Conservation (phyloP, 2,329 filamentous ascomycete genomes). For the Phyllosticta citribraziliensis region DNA sequence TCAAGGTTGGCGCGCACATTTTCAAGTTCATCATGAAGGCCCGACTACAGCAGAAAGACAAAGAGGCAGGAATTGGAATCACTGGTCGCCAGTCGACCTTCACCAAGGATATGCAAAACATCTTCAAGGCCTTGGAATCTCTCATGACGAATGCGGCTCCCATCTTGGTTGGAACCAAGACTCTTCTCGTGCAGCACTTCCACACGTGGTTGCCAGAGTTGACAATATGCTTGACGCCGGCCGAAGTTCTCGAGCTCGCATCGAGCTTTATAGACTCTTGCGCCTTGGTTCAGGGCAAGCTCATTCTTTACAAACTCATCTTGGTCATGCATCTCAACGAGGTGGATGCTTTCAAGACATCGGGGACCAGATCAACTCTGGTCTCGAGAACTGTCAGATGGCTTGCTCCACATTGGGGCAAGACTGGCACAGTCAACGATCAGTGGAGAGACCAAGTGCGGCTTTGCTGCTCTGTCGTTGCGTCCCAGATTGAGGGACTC, state of each 20-base stretch:
- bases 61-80: constrained; percentile 79
- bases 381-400: constrained; percentile 77
- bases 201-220: constrained; percentile 96
- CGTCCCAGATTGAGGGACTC: constrained; percentile 70
- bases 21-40: constrained; percentile 92
- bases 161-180: constrained; percentile 86
- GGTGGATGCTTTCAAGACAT: constrained; percentile 69
- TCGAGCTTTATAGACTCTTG: constrained; percentile 93
- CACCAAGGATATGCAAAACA: constrained; percentile 69
- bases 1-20: constrained; percentile 90
- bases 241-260: constrained; percentile 83
- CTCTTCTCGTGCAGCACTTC: constrained; percentile 88
- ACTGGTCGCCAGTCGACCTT: constrained; percentile 64
- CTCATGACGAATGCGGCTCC: constrained; percentile 85
- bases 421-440: constrained; percentile 59
- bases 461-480: constrained; percentile 84
- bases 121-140: constrained; percentile 81
- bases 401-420: constrained; percentile 91
- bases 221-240: constrained; percentile 60
- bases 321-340: constrained; percentile 86
- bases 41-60: constrained; percentile 74
- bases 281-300: constrained; percentile 74
- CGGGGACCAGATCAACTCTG: constrained; percentile 63
- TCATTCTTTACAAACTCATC: constrained; percentile 84
- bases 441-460: constrained; percentile 91